Evolutionary conservation across 306 rosid species (phyloP), one percentile per base, ranked within the genome.

Genomic region (Cercis canadensis): DNA sequence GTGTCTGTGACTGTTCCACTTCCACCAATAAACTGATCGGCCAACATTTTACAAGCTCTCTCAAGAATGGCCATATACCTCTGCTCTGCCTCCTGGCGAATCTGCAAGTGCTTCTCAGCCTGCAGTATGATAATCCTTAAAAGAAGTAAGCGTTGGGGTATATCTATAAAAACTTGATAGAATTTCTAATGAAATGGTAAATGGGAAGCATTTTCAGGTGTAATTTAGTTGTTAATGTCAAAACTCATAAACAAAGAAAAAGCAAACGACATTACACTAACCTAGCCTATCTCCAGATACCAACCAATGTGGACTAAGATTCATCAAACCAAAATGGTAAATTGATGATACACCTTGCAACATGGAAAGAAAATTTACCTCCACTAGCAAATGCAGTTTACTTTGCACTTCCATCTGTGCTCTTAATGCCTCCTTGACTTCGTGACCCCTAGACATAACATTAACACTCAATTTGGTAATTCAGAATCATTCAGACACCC

Each of bases 21-120:
- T 45, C 82, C 79, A 47, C 84, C 84, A 47, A 87, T 77, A 58
- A 87, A 87, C 52, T 87, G 89, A 72, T 84, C 87, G 9, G 89
- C 92, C 18, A 87, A 83, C 87, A 84, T 84, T 66, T 84, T 87
- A 75, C 92, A 87, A 67, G 92, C 89, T 75, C 83, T 81, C 78
- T 86, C 91, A 64, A 86, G 85, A 86, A 83, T 83, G 55, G 81
- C 84, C 74, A 87, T 84, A 52, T 87, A 87, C 72, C 89, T 84
- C 16, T 69, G 70, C 49, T 87, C 89, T 3, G 92, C 92, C 57
- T 75, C 84, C 84, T 87, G 87, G 67, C 92, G 87, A 67, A 87
- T 84, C 75, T 78, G 87, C 79, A 87, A 73, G 82, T 84, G 92
- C 82, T 84, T 87, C 82, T 87, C 92, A 15, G 92, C 92, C 92